phyloP scores from a whole-genome alignment of 345 rosid species.

The Linum tenue region DNA sequence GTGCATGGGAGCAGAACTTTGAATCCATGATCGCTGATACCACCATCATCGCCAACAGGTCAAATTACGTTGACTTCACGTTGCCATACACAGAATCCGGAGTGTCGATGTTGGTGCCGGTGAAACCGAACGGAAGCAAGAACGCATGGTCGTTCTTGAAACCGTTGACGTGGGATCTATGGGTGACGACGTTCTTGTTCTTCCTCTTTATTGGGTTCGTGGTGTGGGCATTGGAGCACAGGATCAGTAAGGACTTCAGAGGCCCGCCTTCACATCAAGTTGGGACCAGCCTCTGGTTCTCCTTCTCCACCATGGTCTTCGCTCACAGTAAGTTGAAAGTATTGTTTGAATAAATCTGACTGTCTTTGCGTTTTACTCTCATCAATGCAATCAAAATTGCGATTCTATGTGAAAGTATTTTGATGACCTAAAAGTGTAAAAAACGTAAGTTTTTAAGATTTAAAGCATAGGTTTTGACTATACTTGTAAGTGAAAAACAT shows the following conservation, averaged over 20 bases:
- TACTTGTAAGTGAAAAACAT: too few species aligned
- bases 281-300: conserved; percentile 57
- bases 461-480: too few species aligned
- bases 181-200: conserved; percentile 48
- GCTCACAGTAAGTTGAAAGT: conserved; percentile 28
- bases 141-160: conserved; percentile 58
- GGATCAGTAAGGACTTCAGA: conserved; percentile 51
- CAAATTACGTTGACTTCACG: conserved; percentile 48
- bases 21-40: conserved; percentile 60
- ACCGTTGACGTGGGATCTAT: conserved; percentile 55
- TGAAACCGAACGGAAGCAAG: conserved; percentile 26
- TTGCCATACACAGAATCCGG: conserved; percentile 64
- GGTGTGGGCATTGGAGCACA: conserved; percentile 67
- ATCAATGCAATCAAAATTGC: too few species aligned
- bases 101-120: conserved; percentile 56
- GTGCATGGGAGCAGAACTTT: conserved; percentile 23
- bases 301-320: conserved; percentile 66
- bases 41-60: conserved; percentile 43
- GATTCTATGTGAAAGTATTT: too few species aligned
- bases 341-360: too few species aligned
- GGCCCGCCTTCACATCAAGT: conserved; percentile 41
- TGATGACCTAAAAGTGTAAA: too few species aligned
- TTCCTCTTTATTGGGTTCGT: conserved; percentile 47
- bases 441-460: too few species aligned
- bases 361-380: too few species aligned